Conservation (phyloP, 495 filamentous ascomycete genomes). For the Talaromyces wortmannii region DNA sequence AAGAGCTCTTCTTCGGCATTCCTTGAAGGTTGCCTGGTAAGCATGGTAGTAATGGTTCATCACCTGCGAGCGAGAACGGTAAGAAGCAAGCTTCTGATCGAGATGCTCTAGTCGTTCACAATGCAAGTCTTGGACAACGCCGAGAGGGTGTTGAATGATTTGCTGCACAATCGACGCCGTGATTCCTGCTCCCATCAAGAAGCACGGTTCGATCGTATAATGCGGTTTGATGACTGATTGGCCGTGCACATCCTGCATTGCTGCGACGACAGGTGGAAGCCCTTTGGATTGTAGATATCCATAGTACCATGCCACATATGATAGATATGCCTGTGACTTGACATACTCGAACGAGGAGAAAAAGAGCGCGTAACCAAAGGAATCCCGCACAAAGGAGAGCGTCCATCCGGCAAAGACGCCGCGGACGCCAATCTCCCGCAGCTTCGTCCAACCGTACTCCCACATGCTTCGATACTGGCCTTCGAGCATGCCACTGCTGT, state of each 20-base stretch:
- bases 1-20: constrained; percentile 56
- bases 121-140: constrained; percentile 68
- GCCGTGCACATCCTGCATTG: constrained; percentile 6
- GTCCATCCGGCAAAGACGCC: constrained; percentile 81
- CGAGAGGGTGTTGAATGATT: constrained; percentile 69
- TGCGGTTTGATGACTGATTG: constrained; percentile 61
- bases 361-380: constrained; percentile 75
- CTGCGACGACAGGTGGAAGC: constrained; percentile 20
- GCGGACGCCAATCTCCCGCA: constrained; percentile 68
- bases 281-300: constrained; percentile 41
- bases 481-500: constrained; percentile 59
- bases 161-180: constrained; percentile 73
- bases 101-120: constrained; percentile 72
- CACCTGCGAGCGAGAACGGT: constrained; percentile 40
- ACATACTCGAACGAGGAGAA: constrained; percentile 82
- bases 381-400: constrained; percentile 73
- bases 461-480: constrained; percentile 74
- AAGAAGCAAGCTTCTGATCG: constrained; percentile 55
- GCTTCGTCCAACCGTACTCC: constrained; percentile 67
- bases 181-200: constrained; percentile 71
- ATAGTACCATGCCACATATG: constrained; percentile 73
- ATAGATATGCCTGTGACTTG: constrained; percentile 80
- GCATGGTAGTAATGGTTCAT: constrained; percentile 62
- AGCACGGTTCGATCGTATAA: constrained; percentile 77
- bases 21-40: constrained; percentile 68